Evolutionary conservation across 2,329 filamentous ascomycete genomes (phyloP).

Genomic region (Verticillium albo-atrum): DNA sequence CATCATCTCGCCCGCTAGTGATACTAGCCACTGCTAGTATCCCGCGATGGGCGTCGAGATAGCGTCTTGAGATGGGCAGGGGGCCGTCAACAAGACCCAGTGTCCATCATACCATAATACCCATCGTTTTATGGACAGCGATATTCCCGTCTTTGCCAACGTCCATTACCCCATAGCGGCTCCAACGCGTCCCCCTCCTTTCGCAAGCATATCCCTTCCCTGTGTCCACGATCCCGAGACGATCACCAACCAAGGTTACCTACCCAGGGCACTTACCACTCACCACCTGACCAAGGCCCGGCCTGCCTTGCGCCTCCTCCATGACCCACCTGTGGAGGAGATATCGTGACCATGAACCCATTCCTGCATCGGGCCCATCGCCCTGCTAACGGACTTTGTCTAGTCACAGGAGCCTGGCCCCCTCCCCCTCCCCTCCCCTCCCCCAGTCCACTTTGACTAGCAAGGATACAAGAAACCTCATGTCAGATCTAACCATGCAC

Average conservation of each 20-base stretch:
- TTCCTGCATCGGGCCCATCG: neutral
- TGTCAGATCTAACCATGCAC: neutral
- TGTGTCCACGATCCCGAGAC: neutral
- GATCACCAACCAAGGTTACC: neutral
- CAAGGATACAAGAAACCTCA: neutral
- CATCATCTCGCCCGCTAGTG: neutral
- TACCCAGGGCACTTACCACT: neutral
- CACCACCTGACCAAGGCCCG: neutral
- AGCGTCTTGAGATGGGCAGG: neutral
- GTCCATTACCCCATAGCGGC: neutral
- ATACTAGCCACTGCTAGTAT: neutral
- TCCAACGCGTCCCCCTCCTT: neutral
- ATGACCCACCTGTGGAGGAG: neutral
- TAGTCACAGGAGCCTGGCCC: neutral
- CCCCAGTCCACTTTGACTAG: neutral
- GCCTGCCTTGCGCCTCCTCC: neutral
- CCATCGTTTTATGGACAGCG: neutral
- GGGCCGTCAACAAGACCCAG: neutral
- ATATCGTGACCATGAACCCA: neutral
- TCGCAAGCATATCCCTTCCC: neutral
- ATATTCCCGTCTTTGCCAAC: neutral
- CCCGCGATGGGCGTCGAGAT: neutral
- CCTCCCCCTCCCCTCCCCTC: neutral
- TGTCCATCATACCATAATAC: neutral
- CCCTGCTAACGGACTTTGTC: neutral